Evolutionary conservation across 768 basidiomycete species (phyloP), one percentile per base, ranked within the genome.

Genomic region (Mrakia frigida): DNA sequence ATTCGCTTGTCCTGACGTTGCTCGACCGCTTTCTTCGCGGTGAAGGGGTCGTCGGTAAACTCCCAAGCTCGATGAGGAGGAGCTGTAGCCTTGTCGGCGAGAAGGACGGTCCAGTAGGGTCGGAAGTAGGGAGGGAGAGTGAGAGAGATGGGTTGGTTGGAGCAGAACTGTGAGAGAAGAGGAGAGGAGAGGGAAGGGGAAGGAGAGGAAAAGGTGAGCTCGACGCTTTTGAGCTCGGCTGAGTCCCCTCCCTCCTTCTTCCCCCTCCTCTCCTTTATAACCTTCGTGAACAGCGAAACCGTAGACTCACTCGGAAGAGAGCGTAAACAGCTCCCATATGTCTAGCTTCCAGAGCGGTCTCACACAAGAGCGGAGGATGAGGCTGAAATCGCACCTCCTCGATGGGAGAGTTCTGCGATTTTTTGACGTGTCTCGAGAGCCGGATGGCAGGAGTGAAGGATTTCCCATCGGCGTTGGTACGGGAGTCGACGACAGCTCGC

Each of bases 251-350:
- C 76, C 71, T 0, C 73, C 77, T 61, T 65, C 76, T 61, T 79
- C 77, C 21, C 70, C 72, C 28, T 0, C 23, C 11, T 28, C 41
- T 3, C 10, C 39, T 18, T 37, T 46, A 61, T 72, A 59, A 68
- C 75, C 41, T 68, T 80, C 53, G 61, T 79, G 72, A 72, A 59
- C 78, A 53, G 75, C 37, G 74, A 71, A 74, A 70, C 65, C 18
- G 71, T 37, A 23, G 69, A 80, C 83, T 84, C 84, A 94, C 93
- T 80, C 93, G 89, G 83, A 94, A 92, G 73, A 96, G 84, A 56
- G 92, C 91, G 80, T 92, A 93, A 4, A 90, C 91, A 23, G 93
- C 93, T 53, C 90, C 93, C 90, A 92, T 94, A 81, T 97, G 94
- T 74, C 90, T 91, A 39, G 94, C 93, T 83, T 96, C 92, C 33